Evolutionary conservation across 2,329 filamentous ascomycete species (phyloP).

Genomic region (Scortechinia acanthostroma): DNA sequence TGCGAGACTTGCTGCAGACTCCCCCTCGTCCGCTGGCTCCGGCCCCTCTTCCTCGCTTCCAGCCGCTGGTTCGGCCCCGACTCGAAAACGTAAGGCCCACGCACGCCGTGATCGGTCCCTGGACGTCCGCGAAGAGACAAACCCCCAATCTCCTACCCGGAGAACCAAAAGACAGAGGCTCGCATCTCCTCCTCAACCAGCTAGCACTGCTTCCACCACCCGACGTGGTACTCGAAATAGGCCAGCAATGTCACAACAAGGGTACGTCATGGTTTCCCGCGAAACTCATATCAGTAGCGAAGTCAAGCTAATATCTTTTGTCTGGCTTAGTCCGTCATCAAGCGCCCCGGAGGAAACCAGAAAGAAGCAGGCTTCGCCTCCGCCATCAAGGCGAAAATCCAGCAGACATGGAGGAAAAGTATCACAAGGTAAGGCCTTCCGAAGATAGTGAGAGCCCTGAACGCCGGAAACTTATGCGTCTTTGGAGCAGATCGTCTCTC

Average conservation of each 20-base stretch:
- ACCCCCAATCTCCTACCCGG: neutral
- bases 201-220: neutral
- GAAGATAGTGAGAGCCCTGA: too few relatives aligned
- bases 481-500: neutral
- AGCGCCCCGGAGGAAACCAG: neutral
- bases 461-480: too few relatives aligned
- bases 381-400: neutral
- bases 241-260: slow-evolving; percentile 1
- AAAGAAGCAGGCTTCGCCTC: neutral
- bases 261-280: neutral
- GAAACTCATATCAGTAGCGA: too few relatives aligned
- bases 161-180: neutral
- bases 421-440: neutral
- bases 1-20: slow-evolving; percentile 76
- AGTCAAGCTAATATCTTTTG: neutral
- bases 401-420: neutral
- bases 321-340: neutral
- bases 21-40: slow-evolving; percentile 33
- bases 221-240: neutral
- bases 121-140: neutral
- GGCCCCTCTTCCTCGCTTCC: slow-evolving; percentile 4
- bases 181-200: neutral
- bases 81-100: neutral
- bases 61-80: slow-evolving; percentile 28
- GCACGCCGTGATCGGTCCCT: neutral